Conservation (phyloP, 2,329 filamentous ascomycete genomes). For the Stagonosporopsis cucurbitacearum region DNA sequence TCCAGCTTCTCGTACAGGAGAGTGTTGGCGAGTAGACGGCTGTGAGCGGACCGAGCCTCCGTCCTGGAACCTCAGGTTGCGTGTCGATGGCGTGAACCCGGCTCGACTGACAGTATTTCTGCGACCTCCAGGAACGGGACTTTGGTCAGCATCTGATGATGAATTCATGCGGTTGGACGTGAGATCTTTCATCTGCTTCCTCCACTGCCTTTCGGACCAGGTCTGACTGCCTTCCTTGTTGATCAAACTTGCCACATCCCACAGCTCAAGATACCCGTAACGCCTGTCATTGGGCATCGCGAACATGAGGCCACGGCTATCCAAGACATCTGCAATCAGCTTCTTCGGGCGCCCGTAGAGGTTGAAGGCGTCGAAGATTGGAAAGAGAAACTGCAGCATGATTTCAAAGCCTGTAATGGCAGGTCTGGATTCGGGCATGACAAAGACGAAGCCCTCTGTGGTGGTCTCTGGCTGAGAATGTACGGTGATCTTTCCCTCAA, state of each 20-base stretch:
- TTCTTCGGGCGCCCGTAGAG: slow-evolving; percentile 89
- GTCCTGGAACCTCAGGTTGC: slow-evolving; percentile 53
- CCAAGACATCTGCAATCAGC: slow-evolving; percentile 84
- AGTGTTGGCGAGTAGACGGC: slow-evolving; percentile 53
- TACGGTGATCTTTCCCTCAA: slow-evolving; percentile 89
- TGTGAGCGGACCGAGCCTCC: slow-evolving; percentile 51
- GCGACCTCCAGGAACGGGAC: slow-evolving; percentile 47
- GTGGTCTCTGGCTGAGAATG: slow-evolving; percentile 78
- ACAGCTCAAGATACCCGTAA: slow-evolving; percentile 88
- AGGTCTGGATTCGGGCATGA: slow-evolving; percentile 95
- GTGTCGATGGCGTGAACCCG: slow-evolving; percentile 45
- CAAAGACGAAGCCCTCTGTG: slow-evolving; percentile 93
- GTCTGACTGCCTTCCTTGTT: slow-evolving; percentile 74
- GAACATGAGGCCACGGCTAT: slow-evolving; percentile 94
- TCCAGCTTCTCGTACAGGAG: slow-evolving; percentile 46
- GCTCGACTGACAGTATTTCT: slow-evolving; percentile 54
- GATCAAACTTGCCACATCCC: slow-evolving; percentile 84
- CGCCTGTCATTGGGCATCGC: slow-evolving; percentile 89
- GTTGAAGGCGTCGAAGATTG: slow-evolving; percentile 89
- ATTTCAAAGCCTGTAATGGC: slow-evolving; percentile 94
- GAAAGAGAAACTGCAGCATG: slow-evolving; percentile 90
- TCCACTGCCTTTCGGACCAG: slow-evolving; percentile 91
- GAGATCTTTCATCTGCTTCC: slow-evolving; percentile 84
- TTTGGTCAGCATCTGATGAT: slow-evolving; percentile 43
- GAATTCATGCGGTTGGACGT: slow-evolving; percentile 78